These are phyloP conservation scores for Kappamyces sp. DNA, from an alignment of 192 early-diverging fungal species.

Conservation along the genomic window DNA sequence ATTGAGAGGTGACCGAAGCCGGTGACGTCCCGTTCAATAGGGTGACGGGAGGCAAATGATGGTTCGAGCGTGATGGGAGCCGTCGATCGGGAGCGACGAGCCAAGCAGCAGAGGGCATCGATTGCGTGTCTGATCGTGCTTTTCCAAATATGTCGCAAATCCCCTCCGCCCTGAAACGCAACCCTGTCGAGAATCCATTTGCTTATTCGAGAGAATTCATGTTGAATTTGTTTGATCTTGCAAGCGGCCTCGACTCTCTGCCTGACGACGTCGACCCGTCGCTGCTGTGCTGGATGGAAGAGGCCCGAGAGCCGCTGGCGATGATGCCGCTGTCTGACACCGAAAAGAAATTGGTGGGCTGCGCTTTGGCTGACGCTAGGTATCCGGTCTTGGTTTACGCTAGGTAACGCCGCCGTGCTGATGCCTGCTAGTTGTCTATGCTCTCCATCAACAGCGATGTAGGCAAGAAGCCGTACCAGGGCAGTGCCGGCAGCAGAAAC, in stretches of 20 bases:
- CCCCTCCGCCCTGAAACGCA: no score
- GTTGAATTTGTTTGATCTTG: background rate
- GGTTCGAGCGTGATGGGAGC: no score
- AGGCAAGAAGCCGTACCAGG: background rate
- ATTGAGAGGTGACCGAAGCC: no score
- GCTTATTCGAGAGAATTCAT: slow-evolving; percentile 7
- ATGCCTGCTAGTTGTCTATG: background rate
- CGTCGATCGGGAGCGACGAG: no score
- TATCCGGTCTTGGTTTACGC: no score
- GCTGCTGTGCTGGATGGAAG: slow-evolving; percentile 1
- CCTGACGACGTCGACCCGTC: slow-evolving; percentile 2
- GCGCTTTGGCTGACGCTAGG: no score
- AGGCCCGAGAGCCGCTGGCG: slow-evolving; percentile 8
- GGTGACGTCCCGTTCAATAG: no score
- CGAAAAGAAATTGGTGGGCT: slow-evolving; percentile 3
- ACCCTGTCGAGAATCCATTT: background rate
- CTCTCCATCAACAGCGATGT: slow-evolving; percentile 14
- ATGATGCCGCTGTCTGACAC: slow-evolving; percentile 11
- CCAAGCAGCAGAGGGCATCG: no score
- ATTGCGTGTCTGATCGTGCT: no score
- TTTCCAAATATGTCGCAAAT: no score
- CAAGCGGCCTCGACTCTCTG: background rate
- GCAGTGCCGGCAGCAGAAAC: slow-evolving; percentile 5
- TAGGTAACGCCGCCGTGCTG: no score
- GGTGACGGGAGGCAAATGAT: no score